Evolutionary conservation across 2,329 filamentous ascomycete species (phyloP), one percentile per base, ranked within the genome.

Genomic region (Plenodomus lindquistii): DNA sequence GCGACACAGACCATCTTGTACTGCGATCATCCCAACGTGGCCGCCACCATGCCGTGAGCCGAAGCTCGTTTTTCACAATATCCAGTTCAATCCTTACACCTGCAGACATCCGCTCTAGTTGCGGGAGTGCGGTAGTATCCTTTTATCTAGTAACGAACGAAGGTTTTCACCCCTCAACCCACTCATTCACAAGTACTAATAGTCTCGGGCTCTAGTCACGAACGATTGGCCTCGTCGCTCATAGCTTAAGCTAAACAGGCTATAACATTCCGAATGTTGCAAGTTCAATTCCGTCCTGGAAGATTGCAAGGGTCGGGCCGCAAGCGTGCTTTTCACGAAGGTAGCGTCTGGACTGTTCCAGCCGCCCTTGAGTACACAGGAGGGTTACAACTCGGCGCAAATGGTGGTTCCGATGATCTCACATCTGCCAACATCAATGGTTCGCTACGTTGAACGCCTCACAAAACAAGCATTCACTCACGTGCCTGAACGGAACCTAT

Each of bases 11-110:
- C n/a, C n/a, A 21, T 20, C 21, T 6, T 2, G 16, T 37, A 20
- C 27, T 38, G 36, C 40, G 13, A 7, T 11, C 37, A n/a, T 31
- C 42, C 21, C 29, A 46, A 50, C 42, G 38, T 50, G 47, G 47
- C 35, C 34, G 39, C 42, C 37, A 35, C 41, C 21, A 44, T 37
- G 37, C 37, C 17, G 18, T 9, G 1, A 36, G n/a, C 42, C 42
- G 4, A 44, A 15, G 15, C 27, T 13, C 4, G 4, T 31, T 15
- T 8, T 31, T 31, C 27, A 31, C 27, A 31, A 31, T 13, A 8
- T 11, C 27, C 11, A 8, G 9, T 7, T 31, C 4, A 7, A 13
- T 31, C 27, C 27, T 31, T 15, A 31, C 6, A 13, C 15, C 6
- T 31, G 11, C 27, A 13, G 15, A 4, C 6, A 31, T 13, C 27